Evolutionary conservation across 2,329 filamentous ascomycete species (phyloP), one percentile per base, ranked within the genome.

Genomic region (Endoconidiophora polonica): DNA sequence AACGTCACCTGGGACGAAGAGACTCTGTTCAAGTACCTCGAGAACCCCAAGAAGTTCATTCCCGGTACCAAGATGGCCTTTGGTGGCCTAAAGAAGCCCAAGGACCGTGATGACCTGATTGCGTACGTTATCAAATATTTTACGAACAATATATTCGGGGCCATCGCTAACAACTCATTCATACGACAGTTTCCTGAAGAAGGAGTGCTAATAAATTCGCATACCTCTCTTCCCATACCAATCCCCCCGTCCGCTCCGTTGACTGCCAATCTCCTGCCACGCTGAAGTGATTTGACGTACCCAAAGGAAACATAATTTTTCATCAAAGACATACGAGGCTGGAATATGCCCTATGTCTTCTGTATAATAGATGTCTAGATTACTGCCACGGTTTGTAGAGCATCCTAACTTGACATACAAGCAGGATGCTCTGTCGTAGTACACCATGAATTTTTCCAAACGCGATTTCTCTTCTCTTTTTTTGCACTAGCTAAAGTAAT

Each of bases 21-120:
- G 58, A 83, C 85, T 69, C 78, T 98, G 62, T 96, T 94, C 72
- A 77, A 81, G 59, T 98, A 98, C 81, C 88, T 98, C 64, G 91
- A 98, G 80, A 96, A 96, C 83, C 91, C 91, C 73, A 98, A 98
- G 83, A 96, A 96, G 79, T 98, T 88, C 81, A 95, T 98, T 58
- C 91, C 91, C 60, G 91, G 91, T 61, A 98, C 91, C 74, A 98
- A 96, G 86, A 98, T 98, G 91, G 91, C 91, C 63, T 98, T 96
- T 67, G 91, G 91, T 73, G 91, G 91, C 69, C 79, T 98, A 66
- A 98, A 98, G 88, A 98, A 98, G 86, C 79, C 80, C 66, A 96
- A 96, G 85, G 91, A 96, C 76, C 80, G 91, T 69, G 94, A 96
- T 69, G 90, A 98, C 71, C 77, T 98, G 63, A 94, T 98, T 79